Conservation (phyloP, 2,329 filamentous ascomycete genomes). For the Phialocephala subalpina region DNA sequence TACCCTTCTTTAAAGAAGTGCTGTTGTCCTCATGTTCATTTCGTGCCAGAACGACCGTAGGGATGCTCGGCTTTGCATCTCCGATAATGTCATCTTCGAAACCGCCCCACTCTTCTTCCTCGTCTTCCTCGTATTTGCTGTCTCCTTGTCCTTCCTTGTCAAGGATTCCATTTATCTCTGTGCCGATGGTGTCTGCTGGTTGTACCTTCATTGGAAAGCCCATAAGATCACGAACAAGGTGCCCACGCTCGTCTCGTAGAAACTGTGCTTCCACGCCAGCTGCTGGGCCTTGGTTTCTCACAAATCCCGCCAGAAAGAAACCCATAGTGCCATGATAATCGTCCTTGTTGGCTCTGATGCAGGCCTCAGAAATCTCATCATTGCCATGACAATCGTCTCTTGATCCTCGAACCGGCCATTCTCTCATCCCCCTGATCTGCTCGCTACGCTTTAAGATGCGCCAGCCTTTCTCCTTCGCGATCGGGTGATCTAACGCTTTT, state of each 20-base stretch:
- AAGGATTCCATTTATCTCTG: conserved; percentile 21
- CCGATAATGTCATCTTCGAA: conserved; percentile 44
- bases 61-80: neutral
- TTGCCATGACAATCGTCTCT: conserved; percentile 57
- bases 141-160: conserved; percentile 9
- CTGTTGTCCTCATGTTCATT: conserved; percentile 12
- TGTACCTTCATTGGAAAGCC: conserved; percentile 48
- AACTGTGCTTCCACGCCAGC: conserved; percentile 29
- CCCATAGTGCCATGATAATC: conserved; percentile 89
- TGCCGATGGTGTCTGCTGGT: conserved; percentile 15
- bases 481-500: conserved; percentile 70
- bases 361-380: conserved; percentile 70
- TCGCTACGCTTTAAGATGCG: conserved; percentile 73
- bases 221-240: conserved; percentile 53
- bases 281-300: conserved; percentile 51
- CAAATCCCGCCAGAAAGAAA: conserved; percentile 93
- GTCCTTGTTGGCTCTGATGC: conserved; percentile 82
- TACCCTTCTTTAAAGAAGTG: conserved; percentile 16
- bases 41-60: neutral
- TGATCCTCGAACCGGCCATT: conserved; percentile 74
- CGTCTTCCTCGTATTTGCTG: conserved; percentile 35
- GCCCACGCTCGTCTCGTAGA: conserved; percentile 60
- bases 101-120: conserved; percentile 45
- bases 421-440: conserved; percentile 78
- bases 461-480: conserved; percentile 78